Evolutionary conservation across 805 yeast genomes (phyloP), one percentile per base, ranked within the genome.

Genomic region (Kodamaea fukazawae): DNA sequence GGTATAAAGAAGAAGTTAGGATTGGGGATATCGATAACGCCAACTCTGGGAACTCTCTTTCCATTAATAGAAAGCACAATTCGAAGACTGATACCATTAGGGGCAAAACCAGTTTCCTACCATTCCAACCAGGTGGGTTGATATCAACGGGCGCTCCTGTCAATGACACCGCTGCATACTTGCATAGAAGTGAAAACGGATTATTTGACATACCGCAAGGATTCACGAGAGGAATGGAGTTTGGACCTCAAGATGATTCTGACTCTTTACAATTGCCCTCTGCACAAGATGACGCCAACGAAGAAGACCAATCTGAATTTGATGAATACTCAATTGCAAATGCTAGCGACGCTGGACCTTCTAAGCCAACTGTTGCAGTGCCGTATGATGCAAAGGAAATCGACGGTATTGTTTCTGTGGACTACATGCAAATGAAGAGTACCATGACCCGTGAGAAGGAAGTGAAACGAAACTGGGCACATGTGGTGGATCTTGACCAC

Each of bases 61-160:
- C 95, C 1, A 58, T 89, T 42, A 79, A 76, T 22, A 71, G 99
- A 46, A 75, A 80, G 38, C 75, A 79, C 46, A 78, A 81, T 11
- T 71, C 83, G 5, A 78, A 77, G 47, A 67, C 67, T n/a, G 83
- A 79, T 29, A 67, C 81, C 2, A 63, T 87, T 2, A 67, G 72
- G 34, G 98, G 98, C 0, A 70, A 79, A 3, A 72, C 95, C 0
- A 75, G 79, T 13, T 85, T 76, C 51, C 63, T 91, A 53, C 99
- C 99, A 0, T 93, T 93, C 56, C 81, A 83, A 42, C 99, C 99
- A 0, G 98, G 99, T 48, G 97, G 98, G 2, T 57, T 71, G 29
- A 41, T 44, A 34, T 37, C 35, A 32, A 44, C 41, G 17, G 51
- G 50, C 22, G 51, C 49, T 17, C 48, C 48, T 15, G 33, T 35